These are phyloP conservation scores for Rubia yunnanensis DNA, from an alignment of 257 asterid species.

Conservation along the genomic window DNA sequence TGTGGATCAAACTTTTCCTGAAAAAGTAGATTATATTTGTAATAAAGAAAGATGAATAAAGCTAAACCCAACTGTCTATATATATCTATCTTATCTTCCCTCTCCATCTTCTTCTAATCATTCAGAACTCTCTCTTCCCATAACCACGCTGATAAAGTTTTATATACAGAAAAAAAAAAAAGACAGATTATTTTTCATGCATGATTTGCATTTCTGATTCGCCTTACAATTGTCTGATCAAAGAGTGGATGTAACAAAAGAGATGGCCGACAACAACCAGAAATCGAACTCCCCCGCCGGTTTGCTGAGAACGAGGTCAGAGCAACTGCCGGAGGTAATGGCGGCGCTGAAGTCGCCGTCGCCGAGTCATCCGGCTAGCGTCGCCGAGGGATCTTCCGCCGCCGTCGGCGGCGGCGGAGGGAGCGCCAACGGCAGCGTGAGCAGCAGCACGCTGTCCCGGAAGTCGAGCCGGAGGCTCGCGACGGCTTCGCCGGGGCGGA, in stretches of 20 bases:
- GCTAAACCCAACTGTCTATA: neutral
- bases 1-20: neutral
- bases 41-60: no score
- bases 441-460: constrained; percentile 36
- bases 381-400: constrained; percentile 38
- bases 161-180: neutral
- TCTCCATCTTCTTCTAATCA: neutral
- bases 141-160: neutral
- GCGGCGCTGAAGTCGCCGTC: constrained; percentile 36
- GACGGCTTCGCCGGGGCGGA: constrained; percentile 55
- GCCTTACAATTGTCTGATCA: neutral
- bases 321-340: constrained; percentile 71
- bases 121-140: neutral
- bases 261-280: constrained; percentile 33
- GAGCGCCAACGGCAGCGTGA: neutral
- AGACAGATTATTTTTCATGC: neutral
- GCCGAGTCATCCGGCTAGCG: constrained; percentile 15
- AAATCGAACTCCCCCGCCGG: constrained; percentile 30
- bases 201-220: neutral
- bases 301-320: constrained; percentile 72
- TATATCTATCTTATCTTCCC: neutral
- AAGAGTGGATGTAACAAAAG: neutral
- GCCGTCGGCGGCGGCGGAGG: neutral
- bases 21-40: neutral
- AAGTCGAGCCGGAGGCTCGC: constrained; percentile 54